Evolutionary conservation across 768 basidiomycete species (phyloP).

Genomic region (Boletus subcaerulescens): DNA sequence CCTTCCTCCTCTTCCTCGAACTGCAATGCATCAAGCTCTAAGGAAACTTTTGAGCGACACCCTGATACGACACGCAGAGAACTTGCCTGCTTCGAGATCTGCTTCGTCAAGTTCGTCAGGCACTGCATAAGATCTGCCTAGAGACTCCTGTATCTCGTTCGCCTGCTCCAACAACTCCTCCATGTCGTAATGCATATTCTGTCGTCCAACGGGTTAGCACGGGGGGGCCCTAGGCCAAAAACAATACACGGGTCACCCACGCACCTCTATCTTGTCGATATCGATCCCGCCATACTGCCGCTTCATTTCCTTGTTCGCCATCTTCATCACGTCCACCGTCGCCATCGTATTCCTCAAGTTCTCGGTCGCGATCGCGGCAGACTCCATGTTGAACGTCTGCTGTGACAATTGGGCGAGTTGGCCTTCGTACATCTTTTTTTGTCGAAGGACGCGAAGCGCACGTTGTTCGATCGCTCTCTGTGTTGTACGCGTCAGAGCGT

Average conservation of each 20-base stretch:
- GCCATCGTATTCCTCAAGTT: conserved; percentile 99
- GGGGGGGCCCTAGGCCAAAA: too few species aligned
- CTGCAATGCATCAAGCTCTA: conserved; percentile 93
- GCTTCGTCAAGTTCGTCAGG: conserved; percentile 98
- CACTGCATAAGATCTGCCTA: conserved; percentile 91
- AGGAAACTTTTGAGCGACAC: not conserved
- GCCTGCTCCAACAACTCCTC: conserved; percentile 95
- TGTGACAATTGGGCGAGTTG: conserved; percentile 90
- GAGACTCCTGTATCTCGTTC: conserved; percentile 94
- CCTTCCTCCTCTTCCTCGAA: conserved; percentile 91
- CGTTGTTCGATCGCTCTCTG: conserved; percentile 91
- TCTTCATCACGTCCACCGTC: conserved; percentile 93
- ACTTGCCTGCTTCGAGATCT: conserved; percentile 89
- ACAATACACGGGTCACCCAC: conserved; percentile 10
- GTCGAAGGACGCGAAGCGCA: conserved; percentile 89
- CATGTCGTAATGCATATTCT: conserved; percentile 98
- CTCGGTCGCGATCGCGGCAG: conserved; percentile 92
- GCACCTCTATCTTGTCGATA: conserved; percentile 96
- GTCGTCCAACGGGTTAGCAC: conserved; percentile 1
- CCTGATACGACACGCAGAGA: not conserved
- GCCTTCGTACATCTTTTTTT: conserved; percentile 93
- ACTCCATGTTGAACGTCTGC: conserved; percentile 99
- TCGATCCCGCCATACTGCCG: conserved; percentile 98
- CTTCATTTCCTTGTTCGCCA: conserved; percentile 93
- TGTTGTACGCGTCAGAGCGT: not conserved